These are phyloP conservation scores for Leccinum huronense DNA, from an alignment of 1,284 basidiomycete species.

Conservation along the genomic window DNA sequence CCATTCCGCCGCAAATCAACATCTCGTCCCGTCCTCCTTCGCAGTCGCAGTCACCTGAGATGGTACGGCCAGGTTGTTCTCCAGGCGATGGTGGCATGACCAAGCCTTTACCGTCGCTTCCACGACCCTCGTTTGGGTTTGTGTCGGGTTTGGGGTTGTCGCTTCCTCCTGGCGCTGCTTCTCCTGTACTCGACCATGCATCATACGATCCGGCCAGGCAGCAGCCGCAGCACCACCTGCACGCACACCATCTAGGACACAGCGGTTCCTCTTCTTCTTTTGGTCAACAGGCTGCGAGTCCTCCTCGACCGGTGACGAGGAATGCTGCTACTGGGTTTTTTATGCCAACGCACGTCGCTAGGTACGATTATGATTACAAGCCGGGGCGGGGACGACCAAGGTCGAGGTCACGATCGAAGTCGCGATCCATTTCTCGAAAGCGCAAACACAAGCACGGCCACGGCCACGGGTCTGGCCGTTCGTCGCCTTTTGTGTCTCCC, in stretches of 20 bases:
- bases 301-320: neutral
- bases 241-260: neutral
- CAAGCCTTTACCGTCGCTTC: neutral
- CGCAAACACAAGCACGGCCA: neutral
- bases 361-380: neutral
- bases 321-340: neutral
- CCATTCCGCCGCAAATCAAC: slow-evolving; percentile 17
- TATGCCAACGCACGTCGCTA: neutral
- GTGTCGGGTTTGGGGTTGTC: neutral
- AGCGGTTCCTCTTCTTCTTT: neutral
- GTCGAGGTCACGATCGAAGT: slow-evolving; percentile 7
- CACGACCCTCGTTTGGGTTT: neutral
- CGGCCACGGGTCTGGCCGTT: neutral
- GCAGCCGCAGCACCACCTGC: neutral
- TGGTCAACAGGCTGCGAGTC: neutral
- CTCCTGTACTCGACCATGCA: neutral
- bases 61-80: neutral
- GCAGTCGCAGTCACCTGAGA: neutral
- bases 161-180: too few species aligned
- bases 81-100: neutral
- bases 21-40: slow-evolving; percentile 16
- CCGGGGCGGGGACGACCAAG: slow-evolving; percentile 7
- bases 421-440: neutral
- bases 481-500: slow-evolving; percentile 6
- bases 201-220: neutral